Conservation (phyloP, 1,139 yeast species). For the Lodderomyces parapsilosis region DNA sequence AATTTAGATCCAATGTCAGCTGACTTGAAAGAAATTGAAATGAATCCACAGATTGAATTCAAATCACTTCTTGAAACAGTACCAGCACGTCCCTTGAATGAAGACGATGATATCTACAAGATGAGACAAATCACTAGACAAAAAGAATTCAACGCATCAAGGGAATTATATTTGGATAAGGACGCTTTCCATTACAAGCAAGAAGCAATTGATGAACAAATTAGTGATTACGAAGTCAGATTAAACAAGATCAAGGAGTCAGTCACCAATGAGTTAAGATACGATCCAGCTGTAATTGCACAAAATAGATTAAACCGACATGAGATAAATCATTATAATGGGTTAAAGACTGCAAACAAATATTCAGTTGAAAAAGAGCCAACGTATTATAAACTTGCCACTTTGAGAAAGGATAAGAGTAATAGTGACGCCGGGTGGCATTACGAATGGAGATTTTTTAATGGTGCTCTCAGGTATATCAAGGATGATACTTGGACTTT, state of each 20-base stretch:
- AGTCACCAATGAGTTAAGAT: slow-evolving; percentile 27
- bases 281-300: slow-evolving; percentile 16
- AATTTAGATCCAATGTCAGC: slow-evolving; percentile 18
- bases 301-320: slow-evolving; percentile 18
- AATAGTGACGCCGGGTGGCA: slow-evolving; percentile 40
- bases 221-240: slow-evolving; percentile 27
- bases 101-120: slow-evolving; percentile 19
- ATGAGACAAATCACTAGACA: slow-evolving; percentile 19
- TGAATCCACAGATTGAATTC: slow-evolving; percentile 20
- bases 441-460: slow-evolving; percentile 40
- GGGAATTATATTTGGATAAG: slow-evolving; percentile 20
- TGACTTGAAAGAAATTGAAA: slow-evolving; percentile 10
- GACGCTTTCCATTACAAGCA: slow-evolving; percentile 24
- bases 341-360: slow-evolving; percentile 21
- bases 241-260: slow-evolving; percentile 19
- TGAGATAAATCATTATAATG: slow-evolving; percentile 25
- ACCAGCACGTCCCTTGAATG: slow-evolving; percentile 20
- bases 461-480: slow-evolving; percentile 26
- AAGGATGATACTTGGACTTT: slow-evolving; percentile 22
- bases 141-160: slow-evolving; percentile 17
- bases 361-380: slow-evolving; percentile 20
- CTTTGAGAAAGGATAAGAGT: slow-evolving; percentile 24
- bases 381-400: slow-evolving; percentile 36
- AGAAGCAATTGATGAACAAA: slow-evolving; percentile 24
- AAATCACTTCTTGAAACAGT: slow-evolving; percentile 14